Conservation (phyloP, 2,329 filamentous ascomycete species). For the Chaetoscypha palmicola region DNA sequence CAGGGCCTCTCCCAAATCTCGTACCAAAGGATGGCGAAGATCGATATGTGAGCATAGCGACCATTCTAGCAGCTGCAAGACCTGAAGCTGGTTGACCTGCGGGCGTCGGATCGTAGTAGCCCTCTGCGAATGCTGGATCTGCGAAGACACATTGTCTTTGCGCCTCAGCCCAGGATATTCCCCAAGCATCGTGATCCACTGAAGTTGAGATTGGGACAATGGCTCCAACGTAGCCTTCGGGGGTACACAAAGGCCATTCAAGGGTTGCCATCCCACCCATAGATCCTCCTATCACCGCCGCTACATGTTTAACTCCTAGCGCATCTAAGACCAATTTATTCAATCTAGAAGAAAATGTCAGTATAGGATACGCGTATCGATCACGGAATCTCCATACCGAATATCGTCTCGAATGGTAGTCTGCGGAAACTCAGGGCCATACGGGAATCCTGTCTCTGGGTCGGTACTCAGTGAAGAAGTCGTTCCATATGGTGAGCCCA, state of each 20-base stretch:
- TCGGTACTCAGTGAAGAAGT: constrained; percentile 79
- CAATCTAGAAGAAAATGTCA: constrained; percentile 32
- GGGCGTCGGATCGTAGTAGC: constrained; percentile 31
- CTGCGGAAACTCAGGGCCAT: constrained; percentile 89
- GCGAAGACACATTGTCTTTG: constrained; percentile 43
- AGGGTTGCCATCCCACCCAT: constrained; percentile 53
- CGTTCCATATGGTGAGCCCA: constrained; percentile 74
- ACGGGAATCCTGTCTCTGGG: constrained; percentile 57
- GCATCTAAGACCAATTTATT: constrained; percentile 49
- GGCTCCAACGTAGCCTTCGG: constrained; percentile 41
- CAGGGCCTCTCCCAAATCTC: constrained; percentile 30
- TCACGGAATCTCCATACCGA: constrained; percentile 49
- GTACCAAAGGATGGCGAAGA: constrained; percentile 32
- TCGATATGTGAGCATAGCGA: constrained; percentile 36
- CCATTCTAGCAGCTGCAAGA: constrained; percentile 33
- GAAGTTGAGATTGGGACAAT: constrained; percentile 51
- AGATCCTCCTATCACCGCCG: constrained; percentile 48
- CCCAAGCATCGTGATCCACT: constrained; percentile 49
- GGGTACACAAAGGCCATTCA: constrained; percentile 49
- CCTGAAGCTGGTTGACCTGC: constrained; percentile 31
- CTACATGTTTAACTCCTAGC: constrained; percentile 46
- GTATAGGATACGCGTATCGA: background rate
- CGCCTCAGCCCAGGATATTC: constrained; percentile 52
- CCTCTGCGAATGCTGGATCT: constrained; percentile 31
- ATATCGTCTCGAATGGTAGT: constrained; percentile 93